Conservation (phyloP, 306 rosid species). For the Lathyrus tuberosus region DNA sequence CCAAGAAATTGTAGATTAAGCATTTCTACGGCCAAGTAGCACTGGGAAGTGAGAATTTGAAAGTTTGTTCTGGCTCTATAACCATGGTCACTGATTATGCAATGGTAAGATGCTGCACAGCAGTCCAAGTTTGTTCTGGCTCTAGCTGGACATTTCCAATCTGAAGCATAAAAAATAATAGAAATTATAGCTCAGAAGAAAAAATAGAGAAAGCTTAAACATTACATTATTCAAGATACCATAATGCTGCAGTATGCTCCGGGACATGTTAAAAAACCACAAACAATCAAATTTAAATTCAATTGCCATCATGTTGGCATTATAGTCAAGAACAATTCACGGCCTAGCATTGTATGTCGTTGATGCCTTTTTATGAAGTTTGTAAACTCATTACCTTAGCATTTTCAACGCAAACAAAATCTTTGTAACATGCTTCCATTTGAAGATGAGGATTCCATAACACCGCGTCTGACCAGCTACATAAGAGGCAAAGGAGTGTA, state of each 20-base stretch:
- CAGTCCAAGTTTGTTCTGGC: slow-evolving; percentile 89
- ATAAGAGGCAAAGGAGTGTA: slow-evolving; percentile 34
- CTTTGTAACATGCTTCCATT: slow-evolving; percentile 92
- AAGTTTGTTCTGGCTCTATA: too few relatives aligned
- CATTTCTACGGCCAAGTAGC: too few relatives aligned
- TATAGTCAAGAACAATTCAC: slow-evolving; percentile 30
- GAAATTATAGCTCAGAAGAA: slow-evolving; percentile 37
- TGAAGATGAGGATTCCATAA: slow-evolving; percentile 91
- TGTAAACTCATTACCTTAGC: slow-evolving; percentile 68
- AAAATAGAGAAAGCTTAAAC: slow-evolving; percentile 26
- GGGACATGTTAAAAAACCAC: slow-evolving; percentile 6
- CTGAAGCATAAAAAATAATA: slow-evolving; percentile 52
- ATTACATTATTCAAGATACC: slow-evolving; percentile 21
- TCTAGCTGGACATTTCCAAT: slow-evolving; percentile 68
- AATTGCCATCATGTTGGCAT: slow-evolving; percentile 2
- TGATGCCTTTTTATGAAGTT: slow-evolving; percentile 27
- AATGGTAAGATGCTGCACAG: slow-evolving; percentile 73
- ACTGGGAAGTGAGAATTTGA: too few relatives aligned
- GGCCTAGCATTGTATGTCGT: slow-evolving; percentile 9
- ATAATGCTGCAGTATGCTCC: slow-evolving; percentile 12
- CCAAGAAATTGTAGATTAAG: too few relatives aligned
- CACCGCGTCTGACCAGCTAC: slow-evolving; percentile 96
- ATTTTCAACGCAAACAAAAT: slow-evolving; percentile 97
- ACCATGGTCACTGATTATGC: slow-evolving; percentile 60
- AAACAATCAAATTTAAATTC: slow-evolving; percentile 25